Conservation (phyloP, 208 protist genomes). For the Plasmodiophora brassicae region DNA sequence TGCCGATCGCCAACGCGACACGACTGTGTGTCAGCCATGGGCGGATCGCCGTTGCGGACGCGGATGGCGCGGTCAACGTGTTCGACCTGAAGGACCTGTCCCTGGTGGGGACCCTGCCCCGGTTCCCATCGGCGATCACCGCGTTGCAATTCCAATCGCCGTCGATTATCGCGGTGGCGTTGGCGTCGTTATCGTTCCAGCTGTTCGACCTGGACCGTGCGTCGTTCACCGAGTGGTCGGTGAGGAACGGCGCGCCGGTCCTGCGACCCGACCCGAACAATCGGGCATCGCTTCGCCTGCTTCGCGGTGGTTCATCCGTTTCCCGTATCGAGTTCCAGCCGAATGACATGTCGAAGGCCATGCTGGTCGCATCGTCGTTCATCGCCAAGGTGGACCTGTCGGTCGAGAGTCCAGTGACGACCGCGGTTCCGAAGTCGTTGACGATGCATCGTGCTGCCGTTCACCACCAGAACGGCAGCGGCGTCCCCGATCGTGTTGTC, state of each 20-base stretch:
- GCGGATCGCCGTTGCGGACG: background rate
- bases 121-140: background rate
- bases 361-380: background rate
- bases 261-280: background rate
- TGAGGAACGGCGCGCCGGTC: background rate
- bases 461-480: background rate
- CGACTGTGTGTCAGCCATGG: background rate
- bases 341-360: too few species aligned
- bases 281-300: background rate
- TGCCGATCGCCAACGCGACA: background rate
- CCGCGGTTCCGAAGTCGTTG: background rate
- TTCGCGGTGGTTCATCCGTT: background rate
- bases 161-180: background rate
- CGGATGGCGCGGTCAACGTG: background rate
- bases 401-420: background rate
- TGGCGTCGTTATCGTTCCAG: background rate
- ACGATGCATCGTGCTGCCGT: background rate
- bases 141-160: background rate
- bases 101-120: background rate
- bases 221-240: background rate
- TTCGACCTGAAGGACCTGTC: background rate
- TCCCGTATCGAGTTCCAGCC: background rate
- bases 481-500: background rate
- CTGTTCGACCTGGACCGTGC: background rate
- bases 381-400: slow-evolving; percentile 11